Base-by-base conservation (phyloP, 2,329 filamentous ascomycete genomes). In the Sclerotinia borealis region DNA sequence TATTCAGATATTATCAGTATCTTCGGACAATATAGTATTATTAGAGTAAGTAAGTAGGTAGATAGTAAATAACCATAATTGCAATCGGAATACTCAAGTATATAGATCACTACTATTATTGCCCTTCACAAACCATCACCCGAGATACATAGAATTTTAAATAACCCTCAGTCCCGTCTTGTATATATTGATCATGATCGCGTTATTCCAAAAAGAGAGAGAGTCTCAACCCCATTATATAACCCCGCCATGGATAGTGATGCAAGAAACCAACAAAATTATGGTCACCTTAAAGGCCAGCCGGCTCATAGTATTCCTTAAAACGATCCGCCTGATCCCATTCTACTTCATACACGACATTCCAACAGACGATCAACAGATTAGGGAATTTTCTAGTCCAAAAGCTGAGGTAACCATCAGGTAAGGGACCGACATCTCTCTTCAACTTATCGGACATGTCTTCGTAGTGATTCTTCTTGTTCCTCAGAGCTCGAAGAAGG, bases 381-480 rank as follows among this genome's bases (percentile, higher is more conserved):
- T 81, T 82, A 15, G 88, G 87, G 71, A 91, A 91, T 65, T 81
- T 81, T 19, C 80, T 78, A 0, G 85, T 86, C 86, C 88, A 91
- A 72, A 89, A 91, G 50, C 79, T 80, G 60, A 90, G 75, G 74
- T 91, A 91, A 1, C 85, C 86, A 45, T 86, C 81, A 2, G 87
- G 84, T 50, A 88, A 69, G 17, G 81, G 77, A 6, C 87, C 87
- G 27, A 91, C 87, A 70, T 83, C 81, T 56, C 80, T 80, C 76
- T 88, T 93, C 67, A 96, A 83, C 55, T 85, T 79, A 17, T 93
- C 90, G 8, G 90, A 84, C 91, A 99, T 93, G 75, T 99, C 95
- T 72, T 96, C 93, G 75, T 97, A 99, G 74, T 99, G 95, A 68
- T 98, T 96, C 71, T 90, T 91, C 83, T 99, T 99, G 77, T 99